These are phyloP conservation scores for Mycena alexandri DNA, from an alignment of 768 basidiomycete genomes.

Conservation along the genomic window DNA sequence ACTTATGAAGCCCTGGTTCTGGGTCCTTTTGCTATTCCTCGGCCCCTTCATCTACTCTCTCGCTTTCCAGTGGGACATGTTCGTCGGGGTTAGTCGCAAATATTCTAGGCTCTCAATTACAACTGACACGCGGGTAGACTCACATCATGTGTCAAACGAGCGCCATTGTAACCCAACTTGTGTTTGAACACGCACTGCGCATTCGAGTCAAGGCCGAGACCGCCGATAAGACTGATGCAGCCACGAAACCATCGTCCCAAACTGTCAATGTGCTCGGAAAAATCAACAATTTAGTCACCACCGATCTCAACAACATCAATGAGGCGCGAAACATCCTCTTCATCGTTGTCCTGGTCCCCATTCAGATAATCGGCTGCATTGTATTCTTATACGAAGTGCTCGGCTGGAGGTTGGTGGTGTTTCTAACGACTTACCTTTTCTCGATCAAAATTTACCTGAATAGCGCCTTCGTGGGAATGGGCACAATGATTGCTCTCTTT, in stretches of 20 bases:
- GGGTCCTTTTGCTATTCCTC: slow-evolving; percentile 66
- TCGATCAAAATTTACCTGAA: neutral
- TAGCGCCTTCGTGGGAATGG: slow-evolving; percentile 70
- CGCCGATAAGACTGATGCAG: neutral
- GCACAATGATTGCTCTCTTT: neutral
- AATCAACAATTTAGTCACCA: slow-evolving; percentile 81
- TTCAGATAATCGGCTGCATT: slow-evolving; percentile 53
- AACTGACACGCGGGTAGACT: slow-evolving; percentile 57
- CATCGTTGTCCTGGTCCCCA: slow-evolving; percentile 43
- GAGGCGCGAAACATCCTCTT: slow-evolving; percentile 14
- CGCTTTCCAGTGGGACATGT: slow-evolving; percentile 67
- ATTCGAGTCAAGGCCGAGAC: slow-evolving; percentile 68
- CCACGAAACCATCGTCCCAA: neutral
- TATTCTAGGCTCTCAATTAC: slow-evolving; percentile 37
- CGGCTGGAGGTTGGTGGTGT: slow-evolving; percentile 58
- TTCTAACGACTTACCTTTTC: neutral
- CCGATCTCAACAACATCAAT: slow-evolving; percentile 54
- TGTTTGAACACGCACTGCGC: slow-evolving; percentile 65
- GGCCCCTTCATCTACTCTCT: slow-evolving; percentile 60
- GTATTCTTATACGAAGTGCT: slow-evolving; percentile 60
- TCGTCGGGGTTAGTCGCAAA: slow-evolving; percentile 49
- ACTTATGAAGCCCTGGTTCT: slow-evolving; percentile 73
- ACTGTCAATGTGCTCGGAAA: slow-evolving; percentile 71
- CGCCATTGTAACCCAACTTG: slow-evolving; percentile 55
- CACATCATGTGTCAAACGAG: slow-evolving; percentile 62